Evolutionary conservation across 768 basidiomycete genomes (phyloP).

Genomic region (Cystoderma amianthinum): DNA sequence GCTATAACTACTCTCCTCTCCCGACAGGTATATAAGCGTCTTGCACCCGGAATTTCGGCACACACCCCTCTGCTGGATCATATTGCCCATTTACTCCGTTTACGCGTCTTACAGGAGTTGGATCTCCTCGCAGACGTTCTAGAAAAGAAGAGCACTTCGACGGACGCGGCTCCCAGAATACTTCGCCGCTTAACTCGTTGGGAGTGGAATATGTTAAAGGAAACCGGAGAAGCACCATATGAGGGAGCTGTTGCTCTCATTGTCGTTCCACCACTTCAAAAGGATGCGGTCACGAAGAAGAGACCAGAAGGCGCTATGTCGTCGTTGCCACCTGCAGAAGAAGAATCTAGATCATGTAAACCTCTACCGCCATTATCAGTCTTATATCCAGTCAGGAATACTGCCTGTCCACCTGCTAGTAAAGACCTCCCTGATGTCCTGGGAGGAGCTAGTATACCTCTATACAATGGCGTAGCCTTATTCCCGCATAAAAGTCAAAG

Average conservation of each 20-base stretch:
- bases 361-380: constrained; percentile 22
- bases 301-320: constrained; percentile 33
- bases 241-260: constrained; percentile 59
- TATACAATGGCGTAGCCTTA: constrained; percentile 60
- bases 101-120: constrained; percentile 73
- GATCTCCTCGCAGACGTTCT: constrained; percentile 47
- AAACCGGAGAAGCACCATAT: constrained; percentile 40
- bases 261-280: constrained; percentile 61
- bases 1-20: constrained; percentile 30
- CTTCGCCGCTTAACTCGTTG: constrained; percentile 57
- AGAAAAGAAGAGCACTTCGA: constrained; percentile 10
- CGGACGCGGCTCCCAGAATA: constrained; percentile 28
- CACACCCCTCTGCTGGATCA: constrained; percentile 46
- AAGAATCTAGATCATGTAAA: constrained; percentile 6
- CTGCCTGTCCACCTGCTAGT: constrained; percentile 5
- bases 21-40: constrained; percentile 25
- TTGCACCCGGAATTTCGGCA: constrained; percentile 21
- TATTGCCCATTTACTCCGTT: constrained; percentile 58
- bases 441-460: constrained; percentile 36
- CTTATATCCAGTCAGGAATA: constrained; percentile 12
- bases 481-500: constrained; percentile 62
- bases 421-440: constrained; percentile 13
- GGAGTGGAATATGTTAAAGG: constrained; percentile 47
- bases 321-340: constrained; percentile 17
- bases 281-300: constrained; percentile 35